Evolutionary conservation across 257 asterid genomes (phyloP), one percentile per base, ranked within the genome.

Genomic region (Agastache rugosa): DNA sequence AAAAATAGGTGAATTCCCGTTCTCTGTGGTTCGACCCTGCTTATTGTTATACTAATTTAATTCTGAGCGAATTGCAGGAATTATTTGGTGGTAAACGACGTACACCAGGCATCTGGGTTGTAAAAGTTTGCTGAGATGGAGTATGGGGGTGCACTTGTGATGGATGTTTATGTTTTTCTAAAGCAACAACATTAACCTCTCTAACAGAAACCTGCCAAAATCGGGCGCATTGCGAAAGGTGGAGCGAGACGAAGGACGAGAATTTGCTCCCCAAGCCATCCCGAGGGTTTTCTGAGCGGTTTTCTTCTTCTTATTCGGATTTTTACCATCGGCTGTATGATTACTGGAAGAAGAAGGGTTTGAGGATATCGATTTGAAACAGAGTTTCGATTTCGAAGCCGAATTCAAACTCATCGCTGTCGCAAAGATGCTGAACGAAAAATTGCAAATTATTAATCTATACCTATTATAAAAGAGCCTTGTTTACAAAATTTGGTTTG

Each of bases 211-310:
- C 98, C 97, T 92, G 86, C 96, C 93, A 37, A 94, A 85, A 84
- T 92, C 87, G 53, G 97, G 97, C 20, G 99, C 86, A 77, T 41
- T 84, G 53, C 86, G 87, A 78, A 74, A 88, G 62, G 84, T 51
- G 41, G 96, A 66, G 51, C 90, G 88, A 66, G 94, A 85, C 31
- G 96, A 79, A 45, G 97, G 82, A 17, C 75, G 87, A 51, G 97
- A 93, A 87, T 84, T 86, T 8, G 97, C 73, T 17, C 97, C 97
- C 97, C 99, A 94, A 68, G 96, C 89, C 96, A 89, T 82, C 53
- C 97, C 97, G 27, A 89, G 90, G 82, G 96, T 86, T 72, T 85
- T 92, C 84, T 88, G 96, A 63, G 78, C 72, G 25, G 79, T 72
- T 74, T 66, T 87, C 85, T 51, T 88, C 92, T 81, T 88, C 86